Base-by-base conservation (phyloP, 2,329 filamentous ascomycete species). In the Peltaster fructicola region DNA sequence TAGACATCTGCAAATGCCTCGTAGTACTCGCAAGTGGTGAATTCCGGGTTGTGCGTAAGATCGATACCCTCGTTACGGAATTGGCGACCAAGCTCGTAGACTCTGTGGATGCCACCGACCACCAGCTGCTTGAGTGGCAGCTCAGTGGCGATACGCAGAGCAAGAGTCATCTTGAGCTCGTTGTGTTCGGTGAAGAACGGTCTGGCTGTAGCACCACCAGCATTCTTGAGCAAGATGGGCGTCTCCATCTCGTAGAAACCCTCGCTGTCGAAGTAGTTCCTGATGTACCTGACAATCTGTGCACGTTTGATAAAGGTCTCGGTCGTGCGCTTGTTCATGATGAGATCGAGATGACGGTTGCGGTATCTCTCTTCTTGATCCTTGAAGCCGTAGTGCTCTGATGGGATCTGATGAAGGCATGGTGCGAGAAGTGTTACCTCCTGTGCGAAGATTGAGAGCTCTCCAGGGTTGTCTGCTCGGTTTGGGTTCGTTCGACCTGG, bases 21-120 rank as follows among this genome's bases (percentile, higher is more conserved):
- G 57, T 98, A 98, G 58, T 95, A 95, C 54, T 98, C 88, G 52
- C 81, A 80, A 14, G 81, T 91, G 20, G 88, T 98, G 61, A 98
- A 98, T 51, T 98, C 88, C 18, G 79, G 88, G 61, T 95, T 98
- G 63, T 98, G 88, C 6, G 88, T 98, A 24, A 88, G 61, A 50
- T 91, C 81, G 36, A 81, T 75, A 31, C 77, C 74, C 54, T 92
- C 84, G 47, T 98, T 98, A 43, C 88, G 65, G 68, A 98, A 98
- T 50, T 91, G 81, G 38, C 82, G 75, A 36, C 88, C 88, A 34
- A 98, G 71, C 52, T 98, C 88, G 55, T 92, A 98, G 8, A 98
- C 88, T 42, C 79, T 72, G 59, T 92, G 80, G 20, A 95, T 65
- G 31, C 85, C 88, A 45, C 90, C 90, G 15, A 98, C 85, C 24